phyloP scores from a whole-genome alignment of 345 rosid species.

The Bruguiera gymnorhiza region DNA sequence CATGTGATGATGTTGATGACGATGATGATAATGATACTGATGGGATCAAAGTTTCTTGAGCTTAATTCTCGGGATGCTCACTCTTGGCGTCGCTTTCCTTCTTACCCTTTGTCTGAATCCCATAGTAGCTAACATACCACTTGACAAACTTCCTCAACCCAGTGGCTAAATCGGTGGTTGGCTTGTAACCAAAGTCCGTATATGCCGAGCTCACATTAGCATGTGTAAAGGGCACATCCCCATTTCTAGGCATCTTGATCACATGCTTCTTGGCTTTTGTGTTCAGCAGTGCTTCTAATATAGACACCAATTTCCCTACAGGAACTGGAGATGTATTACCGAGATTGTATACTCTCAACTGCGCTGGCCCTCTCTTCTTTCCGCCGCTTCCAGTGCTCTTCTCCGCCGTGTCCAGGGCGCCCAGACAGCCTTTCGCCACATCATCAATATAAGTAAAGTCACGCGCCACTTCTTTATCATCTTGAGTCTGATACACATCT shows the following conservation, averaged over 20 bases:
- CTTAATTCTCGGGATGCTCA: conserved; percentile 10
- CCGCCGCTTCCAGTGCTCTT: conserved; percentile 29
- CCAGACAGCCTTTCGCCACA: conserved; percentile 25
- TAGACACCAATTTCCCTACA: conserved; percentile 19
- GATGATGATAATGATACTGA: neutral
- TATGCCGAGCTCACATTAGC: conserved; percentile 23
- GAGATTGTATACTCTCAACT: conserved; percentile 24
- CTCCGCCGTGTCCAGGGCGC: conserved; percentile 28
- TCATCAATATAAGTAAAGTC: conserved; percentile 29
- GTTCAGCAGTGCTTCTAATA: conserved; percentile 18
- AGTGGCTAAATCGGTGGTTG: conserved; percentile 20
- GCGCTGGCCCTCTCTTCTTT: conserved; percentile 24
- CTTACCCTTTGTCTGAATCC: conserved; percentile 21
- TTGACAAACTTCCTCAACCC: conserved; percentile 27
- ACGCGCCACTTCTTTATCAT: conserved; percentile 27
- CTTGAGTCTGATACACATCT: conserved; percentile 21
- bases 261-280: conserved; percentile 26
- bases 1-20: conserved; percentile 2
- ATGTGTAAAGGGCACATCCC: conserved; percentile 25
- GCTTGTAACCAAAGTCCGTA: conserved; percentile 24
- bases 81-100: neutral
- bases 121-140: conserved; percentile 24
- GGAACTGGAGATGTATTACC: conserved; percentile 29
- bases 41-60: no score
- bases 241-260: conserved; percentile 29